Conservation (phyloP, 75 land plant genomes). For the Cryptomeria japonica region DNA sequence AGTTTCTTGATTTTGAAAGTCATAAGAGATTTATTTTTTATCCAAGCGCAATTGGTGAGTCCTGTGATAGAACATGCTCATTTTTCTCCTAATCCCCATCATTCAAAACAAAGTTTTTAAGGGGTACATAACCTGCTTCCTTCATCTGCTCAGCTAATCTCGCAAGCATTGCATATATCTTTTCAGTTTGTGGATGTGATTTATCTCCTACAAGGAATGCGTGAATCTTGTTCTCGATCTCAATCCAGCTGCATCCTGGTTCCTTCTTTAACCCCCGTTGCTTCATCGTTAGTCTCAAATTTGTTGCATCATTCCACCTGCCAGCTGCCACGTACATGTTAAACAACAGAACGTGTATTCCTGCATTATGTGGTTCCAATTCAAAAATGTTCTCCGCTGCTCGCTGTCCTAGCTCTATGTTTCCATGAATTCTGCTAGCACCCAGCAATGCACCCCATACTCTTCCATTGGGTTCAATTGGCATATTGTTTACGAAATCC, state of each 20-base stretch:
- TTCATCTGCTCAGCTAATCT: conserved; percentile 10
- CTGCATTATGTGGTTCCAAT: conserved; percentile 12
- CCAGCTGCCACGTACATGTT: conserved; percentile 12
- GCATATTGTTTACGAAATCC: conserved; percentile 30
- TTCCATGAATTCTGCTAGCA: conserved; percentile 31
- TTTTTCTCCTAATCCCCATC: conserved; percentile 8
- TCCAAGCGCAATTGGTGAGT: not conserved
- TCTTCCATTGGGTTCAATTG: conserved; percentile 40
- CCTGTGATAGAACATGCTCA: not conserved
- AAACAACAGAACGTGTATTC: conserved; percentile 11
- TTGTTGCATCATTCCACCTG: not conserved
- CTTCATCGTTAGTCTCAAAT: conserved; percentile 7
- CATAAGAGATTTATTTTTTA: not conserved
- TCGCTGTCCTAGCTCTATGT: conserved; percentile 30
- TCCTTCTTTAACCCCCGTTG: conserved; percentile 10
- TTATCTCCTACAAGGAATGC: conserved; percentile 7
- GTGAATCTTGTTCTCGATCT: conserved; percentile 7
- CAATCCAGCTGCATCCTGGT: conserved; percentile 14
- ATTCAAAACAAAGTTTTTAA: not conserved
- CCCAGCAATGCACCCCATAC: conserved; percentile 52
- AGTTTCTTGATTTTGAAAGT: not conserved
- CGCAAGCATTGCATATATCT: conserved; percentile 9
- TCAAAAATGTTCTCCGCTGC: conserved; percentile 16
- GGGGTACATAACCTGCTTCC: conserved; percentile 13
- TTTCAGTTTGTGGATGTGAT: conserved; percentile 5